Evolutionary conservation across 495 filamentous ascomycete genomes (phyloP), one percentile per base, ranked within the genome.

Genomic region (Penicillium riverlandense): DNA sequence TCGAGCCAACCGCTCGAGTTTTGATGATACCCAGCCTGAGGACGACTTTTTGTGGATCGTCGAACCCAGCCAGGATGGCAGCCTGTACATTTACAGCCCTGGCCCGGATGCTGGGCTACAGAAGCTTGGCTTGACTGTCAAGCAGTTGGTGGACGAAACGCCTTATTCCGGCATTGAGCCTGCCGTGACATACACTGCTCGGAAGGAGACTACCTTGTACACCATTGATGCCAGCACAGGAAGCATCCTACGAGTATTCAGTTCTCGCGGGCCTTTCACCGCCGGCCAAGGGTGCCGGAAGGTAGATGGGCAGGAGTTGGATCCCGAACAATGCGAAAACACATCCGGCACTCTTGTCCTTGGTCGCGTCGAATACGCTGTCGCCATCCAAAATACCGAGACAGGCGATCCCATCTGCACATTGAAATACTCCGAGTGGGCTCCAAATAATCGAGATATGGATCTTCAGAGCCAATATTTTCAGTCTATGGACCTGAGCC

Each of bases 21-120:
- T 57, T 65, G 78, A 62, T 65, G 78, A 50, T 41, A 70, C 70
- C 38, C 71, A 75, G 50, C 74, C 77, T 13, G 80, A 90, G 39
- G 86, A 95, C 49, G 82, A 90, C 43, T 90, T 88, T 47, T 62
- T 95, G n/a, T 98, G 92, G 92, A 89, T 96, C 38, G 88, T 98
- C 38, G 94, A 97, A 59, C 92, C 92, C 8, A 92, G 80, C 41
- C 77, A 83, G 46, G 85, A 95, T 62, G 92, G 92, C 2, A 81
- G 77, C 55, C 73, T 98, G n/a, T 96, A 92, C 50, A 79, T 94
- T 15, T 95, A 91, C 71, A 79, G 78, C 29, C 86, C 79, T 8
- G 78, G 72, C 4, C 71, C 72, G 0, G 63, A 78, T 13, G 65
- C 84, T 28, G 79, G 76, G 10, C 53, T 83, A 40, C 74, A 85